These are phyloP conservation scores for Solanum bulbocastanum DNA, from an alignment of 257 asterid species.

Conservation along the genomic window DNA sequence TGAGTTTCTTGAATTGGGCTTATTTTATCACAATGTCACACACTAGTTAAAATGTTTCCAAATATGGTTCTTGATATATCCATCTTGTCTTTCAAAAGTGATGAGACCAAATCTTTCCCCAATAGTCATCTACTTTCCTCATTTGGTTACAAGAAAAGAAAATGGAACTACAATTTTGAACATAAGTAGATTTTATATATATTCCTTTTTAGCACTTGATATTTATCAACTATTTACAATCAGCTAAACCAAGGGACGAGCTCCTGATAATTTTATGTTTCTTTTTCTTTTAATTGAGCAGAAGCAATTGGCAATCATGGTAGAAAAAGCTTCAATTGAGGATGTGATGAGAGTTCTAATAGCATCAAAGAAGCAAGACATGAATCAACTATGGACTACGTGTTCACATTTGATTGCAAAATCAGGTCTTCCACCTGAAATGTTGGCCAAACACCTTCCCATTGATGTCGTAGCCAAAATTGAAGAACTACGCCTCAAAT, in stretches of 20 bases:
- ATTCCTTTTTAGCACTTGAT: neutral
- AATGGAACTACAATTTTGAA: conserved; percentile 10
- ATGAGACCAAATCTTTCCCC: conserved; percentile 32
- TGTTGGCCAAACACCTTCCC: conserved; percentile 77
- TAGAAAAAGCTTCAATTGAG: conserved; percentile 87
- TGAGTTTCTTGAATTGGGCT: conserved; percentile 29
- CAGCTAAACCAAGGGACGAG: neutral
- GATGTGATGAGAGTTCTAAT: conserved; percentile 88
- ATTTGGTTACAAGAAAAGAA: conserved; percentile 21
- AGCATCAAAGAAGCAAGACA: conserved; percentile 86
- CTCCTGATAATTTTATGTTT: neutral
- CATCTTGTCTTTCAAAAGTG: conserved; percentile 47
- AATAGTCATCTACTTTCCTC: conserved; percentile 35
- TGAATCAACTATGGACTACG: conserved; percentile 82
- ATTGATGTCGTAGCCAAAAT: conserved; percentile 78
- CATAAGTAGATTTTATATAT: neutral
- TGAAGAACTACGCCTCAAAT: conserved; percentile 84
- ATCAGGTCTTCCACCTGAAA: conserved; percentile 87
- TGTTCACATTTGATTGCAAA: conserved; percentile 85
- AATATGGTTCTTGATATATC: conserved; percentile 33
- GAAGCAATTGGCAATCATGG: conserved; percentile 84
- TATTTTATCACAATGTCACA: conserved; percentile 10
- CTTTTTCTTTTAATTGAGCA: conserved; percentile 12
- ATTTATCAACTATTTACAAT: neutral
- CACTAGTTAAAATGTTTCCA: conserved; percentile 19